These are phyloP conservation scores for Ophiosphaerella korrae DNA, from an alignment of 2,329 filamentous ascomycete species.

Conservation along the genomic window DNA sequence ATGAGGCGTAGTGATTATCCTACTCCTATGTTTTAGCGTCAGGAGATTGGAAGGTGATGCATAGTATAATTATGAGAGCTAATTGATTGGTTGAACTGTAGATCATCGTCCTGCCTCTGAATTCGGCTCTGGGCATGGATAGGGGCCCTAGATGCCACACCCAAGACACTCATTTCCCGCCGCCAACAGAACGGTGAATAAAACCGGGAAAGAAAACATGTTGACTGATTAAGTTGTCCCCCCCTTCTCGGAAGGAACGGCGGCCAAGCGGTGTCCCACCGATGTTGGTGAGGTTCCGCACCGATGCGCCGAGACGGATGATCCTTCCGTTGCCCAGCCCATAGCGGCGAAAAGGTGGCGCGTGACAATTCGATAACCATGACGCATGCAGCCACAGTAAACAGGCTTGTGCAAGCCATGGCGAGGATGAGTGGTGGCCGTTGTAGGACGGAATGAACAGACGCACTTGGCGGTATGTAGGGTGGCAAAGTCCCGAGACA, in stretches of 20 bases:
- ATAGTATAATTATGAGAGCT: no score
- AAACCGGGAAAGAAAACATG: no score
- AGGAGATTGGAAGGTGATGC: no score
- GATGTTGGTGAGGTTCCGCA: background rate
- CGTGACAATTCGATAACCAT: constrained; percentile 9
- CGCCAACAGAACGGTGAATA: no score
- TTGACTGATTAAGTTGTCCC: background rate
- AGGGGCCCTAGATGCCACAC: no score
- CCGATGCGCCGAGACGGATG: constrained; percentile 10
- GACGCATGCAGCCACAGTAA: constrained; percentile 11
- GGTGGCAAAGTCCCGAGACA: constrained; percentile 2
- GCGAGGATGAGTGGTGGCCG: constrained; percentile 4
- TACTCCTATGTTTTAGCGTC: no score
- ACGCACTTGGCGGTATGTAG: constrained; percentile 13
- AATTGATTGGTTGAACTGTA: no score
- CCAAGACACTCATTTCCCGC: no score
- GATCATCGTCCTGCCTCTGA: no score
- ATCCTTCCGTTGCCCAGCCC: constrained; percentile 9
- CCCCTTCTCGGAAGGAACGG: constrained; percentile 3
- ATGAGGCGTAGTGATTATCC: no score
- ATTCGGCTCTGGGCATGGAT: no score
- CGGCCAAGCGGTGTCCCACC: background rate
- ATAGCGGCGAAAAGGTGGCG: constrained; percentile 11
- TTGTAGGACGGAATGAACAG: constrained; percentile 9
- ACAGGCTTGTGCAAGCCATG: background rate